A percentile compares a stretch with the other conserved stretches of the same genome.
Evolutionary conservation across 441 rosid genomes (phyloP).

Genomic region (Geranium incanum): DNA sequence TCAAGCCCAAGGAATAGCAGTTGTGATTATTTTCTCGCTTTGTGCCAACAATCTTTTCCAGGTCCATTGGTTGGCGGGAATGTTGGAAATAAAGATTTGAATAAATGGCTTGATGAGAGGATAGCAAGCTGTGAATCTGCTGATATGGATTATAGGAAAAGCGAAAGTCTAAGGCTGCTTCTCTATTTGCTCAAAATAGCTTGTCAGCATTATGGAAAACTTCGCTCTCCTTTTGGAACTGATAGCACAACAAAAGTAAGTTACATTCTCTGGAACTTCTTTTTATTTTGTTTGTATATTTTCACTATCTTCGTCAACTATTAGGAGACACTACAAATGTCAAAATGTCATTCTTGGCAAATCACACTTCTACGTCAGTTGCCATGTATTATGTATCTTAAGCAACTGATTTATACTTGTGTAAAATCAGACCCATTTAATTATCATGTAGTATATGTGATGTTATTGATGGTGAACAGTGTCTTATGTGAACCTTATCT

Average conservation of each 20-base stretch:
- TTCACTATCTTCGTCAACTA: neutral
- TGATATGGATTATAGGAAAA: constrained; percentile 50
- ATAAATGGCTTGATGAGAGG: constrained; percentile 95
- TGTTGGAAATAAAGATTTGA: constrained; percentile 77
- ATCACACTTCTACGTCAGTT: neutral
- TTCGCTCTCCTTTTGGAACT: constrained; percentile 80
- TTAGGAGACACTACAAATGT: neutral
- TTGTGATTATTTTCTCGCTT: constrained; percentile 52
- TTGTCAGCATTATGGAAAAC: constrained; percentile 93
- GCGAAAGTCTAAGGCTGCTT: constrained; percentile 58
- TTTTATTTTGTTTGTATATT: neutral
- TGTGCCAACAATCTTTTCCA: constrained; percentile 71
- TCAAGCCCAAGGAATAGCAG: constrained; percentile 33
- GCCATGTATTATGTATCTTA: neutral
- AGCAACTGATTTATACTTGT: neutral
- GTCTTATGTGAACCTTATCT: neutral
- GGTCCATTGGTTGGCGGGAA: constrained; percentile 97
- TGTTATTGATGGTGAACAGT: neutral
- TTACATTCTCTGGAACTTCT: neutral
- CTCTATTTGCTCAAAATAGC: constrained; percentile 86
- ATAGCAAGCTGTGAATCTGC: constrained; percentile 54
- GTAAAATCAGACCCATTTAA: neutral
- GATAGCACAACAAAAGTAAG: constrained; percentile 60
- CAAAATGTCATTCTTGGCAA: neutral
- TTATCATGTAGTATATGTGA: neutral